A percentile compares a stretch with the other conserved stretches of the same genome.
These are phyloP conservation scores for Globisporangium megalacanthum DNA, from an alignment of 352 stramenopile genomes.

Conservation along the genomic window DNA sequence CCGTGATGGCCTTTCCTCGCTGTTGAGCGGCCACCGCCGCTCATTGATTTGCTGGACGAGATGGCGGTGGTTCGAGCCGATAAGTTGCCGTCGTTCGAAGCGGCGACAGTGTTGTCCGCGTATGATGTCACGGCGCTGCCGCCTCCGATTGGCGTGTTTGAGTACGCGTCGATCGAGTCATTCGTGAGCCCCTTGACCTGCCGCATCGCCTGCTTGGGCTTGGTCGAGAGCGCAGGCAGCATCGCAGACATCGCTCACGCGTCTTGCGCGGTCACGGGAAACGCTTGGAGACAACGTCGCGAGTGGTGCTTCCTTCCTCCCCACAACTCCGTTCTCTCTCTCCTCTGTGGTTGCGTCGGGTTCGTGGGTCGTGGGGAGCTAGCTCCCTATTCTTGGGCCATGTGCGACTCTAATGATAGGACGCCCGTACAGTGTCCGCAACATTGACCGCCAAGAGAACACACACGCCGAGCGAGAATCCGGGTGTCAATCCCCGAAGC, in stretches of 20 bases:
- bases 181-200: constrained; percentile 78
- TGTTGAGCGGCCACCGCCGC: constrained; percentile 15
- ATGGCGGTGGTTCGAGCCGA: constrained; percentile 19
- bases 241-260: constrained; percentile 17
- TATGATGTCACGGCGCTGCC: constrained; percentile 26
- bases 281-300: too few relatives aligned
- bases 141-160: constrained; percentile 41
- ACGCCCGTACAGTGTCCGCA: too few relatives aligned
- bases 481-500: too few relatives aligned
- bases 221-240: constrained; percentile 76
- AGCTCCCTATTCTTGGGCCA: too few relatives aligned
- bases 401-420: too few relatives aligned
- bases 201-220: constrained; percentile 76
- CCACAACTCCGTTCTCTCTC: too few relatives aligned
- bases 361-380: too few relatives aligned
- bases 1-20: constrained; percentile 13
- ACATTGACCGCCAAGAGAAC: too few relatives aligned
- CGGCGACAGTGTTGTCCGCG: constrained; percentile 41
- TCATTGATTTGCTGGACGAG: constrained; percentile 9
- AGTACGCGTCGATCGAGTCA: constrained; percentile 85
- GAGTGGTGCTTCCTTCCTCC: background rate
- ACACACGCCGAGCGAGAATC: too few relatives aligned
- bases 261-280: background rate
- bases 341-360: too few relatives aligned
- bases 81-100: constrained; percentile 10